Conservation (phyloP, 129 eudicot genomes). For the Chrysanthemum lavandulifolium region DNA sequence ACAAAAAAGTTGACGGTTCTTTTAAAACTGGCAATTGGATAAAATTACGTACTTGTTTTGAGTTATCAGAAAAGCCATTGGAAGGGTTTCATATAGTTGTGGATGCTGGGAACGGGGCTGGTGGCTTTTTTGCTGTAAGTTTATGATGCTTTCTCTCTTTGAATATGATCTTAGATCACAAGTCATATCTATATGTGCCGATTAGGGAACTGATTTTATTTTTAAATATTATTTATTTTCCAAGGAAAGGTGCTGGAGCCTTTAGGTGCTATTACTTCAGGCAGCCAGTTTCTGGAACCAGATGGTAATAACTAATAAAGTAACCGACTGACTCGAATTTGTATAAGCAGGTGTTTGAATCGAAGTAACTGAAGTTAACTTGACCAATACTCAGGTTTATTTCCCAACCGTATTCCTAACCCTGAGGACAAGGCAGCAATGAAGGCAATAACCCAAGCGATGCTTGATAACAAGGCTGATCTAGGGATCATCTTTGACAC, state of each 20-base stretch:
- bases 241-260: slow-evolving; percentile 98
- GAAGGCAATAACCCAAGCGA: slow-evolving; percentile 89
- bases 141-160: too few species aligned
- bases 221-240: slow-evolving; percentile 15
- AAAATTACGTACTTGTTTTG: slow-evolving; percentile 19
- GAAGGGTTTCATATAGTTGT: slow-evolving; percentile 95
- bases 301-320: slow-evolving; percentile 56
- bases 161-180: background rate
- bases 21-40: slow-evolving; percentile 9
- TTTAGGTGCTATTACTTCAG: slow-evolving; percentile 83
- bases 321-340: background rate
- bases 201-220: background rate
- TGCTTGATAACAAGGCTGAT: slow-evolving; percentile 89
- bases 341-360: background rate
- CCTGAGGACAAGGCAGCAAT: slow-evolving; percentile 97
- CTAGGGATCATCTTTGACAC: slow-evolving; percentile 98
- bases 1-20: too few species aligned
- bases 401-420: slow-evolving; percentile 98
- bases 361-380: background rate
- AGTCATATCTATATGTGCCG: background rate
- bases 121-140: slow-evolving; percentile 96
- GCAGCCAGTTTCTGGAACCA: slow-evolving; percentile 96
- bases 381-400: slow-evolving; percentile 55
- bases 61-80: slow-evolving; percentile 79
- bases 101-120: slow-evolving; percentile 99